These are phyloP conservation scores for Rhodotorula kratochvilovae DNA, from an alignment of 768 basidiomycete genomes.

Conservation along the genomic window DNA sequence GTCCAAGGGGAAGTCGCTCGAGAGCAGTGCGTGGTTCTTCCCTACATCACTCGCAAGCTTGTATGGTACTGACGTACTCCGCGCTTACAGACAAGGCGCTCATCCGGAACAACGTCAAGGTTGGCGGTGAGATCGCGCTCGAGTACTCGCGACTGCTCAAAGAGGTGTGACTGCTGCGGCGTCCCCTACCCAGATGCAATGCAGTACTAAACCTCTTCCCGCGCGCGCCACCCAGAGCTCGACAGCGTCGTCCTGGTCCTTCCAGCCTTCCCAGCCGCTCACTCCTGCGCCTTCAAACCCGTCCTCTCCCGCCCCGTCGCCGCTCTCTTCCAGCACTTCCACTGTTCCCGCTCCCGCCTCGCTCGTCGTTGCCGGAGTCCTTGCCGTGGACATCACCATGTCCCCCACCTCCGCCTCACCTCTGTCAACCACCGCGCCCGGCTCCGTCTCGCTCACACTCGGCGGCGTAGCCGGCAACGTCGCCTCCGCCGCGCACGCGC, in stretches of 20 bases:
- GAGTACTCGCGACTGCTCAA: constrained; percentile 60
- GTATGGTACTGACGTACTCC: not conserved
- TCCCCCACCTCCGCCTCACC: constrained; percentile 35
- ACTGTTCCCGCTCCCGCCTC: not conserved
- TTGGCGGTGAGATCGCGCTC: constrained; percentile 75
- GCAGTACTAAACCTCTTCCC: not conserved
- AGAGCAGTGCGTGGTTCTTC: constrained; percentile 57
- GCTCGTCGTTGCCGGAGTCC: constrained; percentile 73
- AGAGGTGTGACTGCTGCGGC: constrained; percentile 32
- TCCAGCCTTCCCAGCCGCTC: constrained; percentile 3
- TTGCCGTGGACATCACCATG: constrained; percentile 84
- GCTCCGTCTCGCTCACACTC: constrained; percentile 63
- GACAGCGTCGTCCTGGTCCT: not conserved
- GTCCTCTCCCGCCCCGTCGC: not conserved
- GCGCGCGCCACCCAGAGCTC: constrained; percentile 47
- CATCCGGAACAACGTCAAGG: constrained; percentile 76
- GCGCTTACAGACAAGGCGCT: constrained; percentile 66
- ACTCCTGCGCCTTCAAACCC: not conserved
- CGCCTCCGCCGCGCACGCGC: constrained; percentile 76
- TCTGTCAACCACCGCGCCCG: constrained; percentile 70
- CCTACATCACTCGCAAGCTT: not conserved
- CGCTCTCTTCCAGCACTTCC: not conserved
- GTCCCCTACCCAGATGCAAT: constrained; percentile 18
- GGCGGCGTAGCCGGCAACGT: constrained; percentile 96
- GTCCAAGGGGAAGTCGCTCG: constrained; percentile 67